Evolutionary conservation across 2,329 filamentous ascomycete genomes (phyloP), one percentile per base, ranked within the genome.

Genomic region (Aureobasidium zeae): DNA sequence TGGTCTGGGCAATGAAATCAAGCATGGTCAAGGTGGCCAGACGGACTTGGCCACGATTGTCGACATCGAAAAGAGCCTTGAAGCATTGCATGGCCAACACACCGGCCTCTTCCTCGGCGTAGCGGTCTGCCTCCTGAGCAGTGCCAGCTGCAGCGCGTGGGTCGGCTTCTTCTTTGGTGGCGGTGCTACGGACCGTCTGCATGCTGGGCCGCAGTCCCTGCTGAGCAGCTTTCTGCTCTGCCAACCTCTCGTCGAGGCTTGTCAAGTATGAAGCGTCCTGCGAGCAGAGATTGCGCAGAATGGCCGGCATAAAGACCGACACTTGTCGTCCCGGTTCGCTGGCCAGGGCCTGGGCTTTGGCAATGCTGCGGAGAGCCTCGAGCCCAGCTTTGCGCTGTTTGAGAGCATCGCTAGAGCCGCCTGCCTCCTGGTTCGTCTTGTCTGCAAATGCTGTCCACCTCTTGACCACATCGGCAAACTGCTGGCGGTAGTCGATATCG

Each of bases 41-140:
- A 45, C 87, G 79, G 33, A 94, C 81, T 60, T 95, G 89, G 7
- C 79, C 73, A 44, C 86, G 74, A 56, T 87, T 94, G 49, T 87
- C 86, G 7, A 80, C 78, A 21, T 83, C 72, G 55, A 94, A 94
- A 34, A 95, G 84, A 54, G 83, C 80, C 63, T 89, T 85, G 44
- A 98, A 67, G 57, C 87, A 93, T 55, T 87, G 81, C 53, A 94
- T 71, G 4, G 91, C 89, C 49, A 93, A 69, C 6, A 93, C 71
- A 20, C 84, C 84, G 12, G 87, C 86, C 57, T 93, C 84, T 65
- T 94, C 81, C 63, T 96, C 88, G 2, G 86, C 88, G 48, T 91
- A 68, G 60, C 82, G 86, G 63, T 96, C 91, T 19, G 86, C 86
- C 57, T 95, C 89, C 17, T 81, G 81, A 1, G 85, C 83, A 0